Evolutionary conservation across 2,329 filamentous ascomycete genomes (phyloP), one percentile per base, ranked within the genome.

Genomic region (Fusarium torulosum): DNA sequence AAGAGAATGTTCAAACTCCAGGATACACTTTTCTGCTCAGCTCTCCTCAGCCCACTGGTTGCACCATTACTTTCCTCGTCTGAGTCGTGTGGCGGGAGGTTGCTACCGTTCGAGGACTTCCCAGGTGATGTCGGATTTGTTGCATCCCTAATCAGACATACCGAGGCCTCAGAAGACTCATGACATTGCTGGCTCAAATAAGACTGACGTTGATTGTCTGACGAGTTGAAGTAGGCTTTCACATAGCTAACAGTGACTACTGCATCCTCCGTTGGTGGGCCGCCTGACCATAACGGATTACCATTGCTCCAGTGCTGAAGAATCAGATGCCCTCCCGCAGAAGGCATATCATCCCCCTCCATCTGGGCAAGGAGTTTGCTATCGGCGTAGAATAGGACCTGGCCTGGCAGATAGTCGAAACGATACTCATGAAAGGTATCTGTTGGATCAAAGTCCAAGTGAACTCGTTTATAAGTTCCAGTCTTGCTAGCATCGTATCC

Each of bases 291-390:
- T 3, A 81, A 73, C 7, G 82, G 75, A 74, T 94, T 90, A 33
- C 91, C 91, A 69, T 94, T 94, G 75, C 90, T 92, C 91, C 91
- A 89, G 76, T 94, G 91, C 71, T 89, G 90, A 55, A 95, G 78
- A 50, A 92, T 86, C 41, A 95, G 75, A 74, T 90, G 86, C 2
- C 92, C 92, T 0, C 88, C 79, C 11, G 81, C 78, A 3, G 80
- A 81, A 0, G 92, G 92, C 23, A 91, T 82, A 2, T 84, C 82
- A 4, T 81, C 80, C 11, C 85, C 84, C 4, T 79, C 74, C 82
- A 91, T 89, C 46, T 82, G 80, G 29, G 84, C 82, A 15, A 93
- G 78, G 11, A 84, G 76, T 10, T 78, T 56, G 42, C 86, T 86
- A 75, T 94, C 91, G 3, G 88, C 89, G 74, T 89, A 93, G 78